Evolutionary conservation across 768 basidiomycete species (phyloP), one percentile per base, ranked within the genome.

Genomic region (Epithele typhae): DNA sequence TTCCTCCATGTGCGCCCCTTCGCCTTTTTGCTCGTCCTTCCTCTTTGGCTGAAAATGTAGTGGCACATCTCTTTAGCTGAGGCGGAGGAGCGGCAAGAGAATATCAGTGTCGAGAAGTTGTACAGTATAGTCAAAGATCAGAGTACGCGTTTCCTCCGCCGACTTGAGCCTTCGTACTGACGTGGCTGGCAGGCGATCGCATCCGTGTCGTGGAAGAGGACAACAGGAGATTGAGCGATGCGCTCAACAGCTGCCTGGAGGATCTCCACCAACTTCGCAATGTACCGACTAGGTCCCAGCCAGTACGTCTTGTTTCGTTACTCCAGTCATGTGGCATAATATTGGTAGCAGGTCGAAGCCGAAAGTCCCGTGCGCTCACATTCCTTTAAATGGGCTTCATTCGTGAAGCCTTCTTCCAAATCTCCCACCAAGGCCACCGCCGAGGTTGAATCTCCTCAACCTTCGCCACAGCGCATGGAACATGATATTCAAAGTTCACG

Each of bases 331-430:
- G 23, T 12, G n/a, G 12, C 33, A 32, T 9, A 44, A 44, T 40
- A 25, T 17, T 12, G 8, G 25, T 32, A 17, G 18, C 37, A 57
- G 56, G 48, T 19, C 2, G 56, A 57, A 37, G 44, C 56, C 7
- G 56, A 57, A 32, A 57, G 56, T 35, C 65, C 80, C 3, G 65
- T 92, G 18, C 76, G 87, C 45, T 87, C 89, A 58, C 80, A 82
- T 24, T 91, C 91, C 12, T 90, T 92, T 68, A 91, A 91, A 60
- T 93, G 91, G 91, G 88, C 88, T 0, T 76, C 82, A 46, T 92
- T 82, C 51, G 78, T 82, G 24, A 85, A 87, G 60, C 80, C 86
- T 2, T n/a, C n/a, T n/a, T 66, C 80, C 47, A 81, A 80, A 53
- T 92, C 91, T 17, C 91, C 91, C 22, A 93, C 90, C 19, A 90